Evolutionary conservation across 2,329 filamentous ascomycete genomes (phyloP).

Genomic region (Trichoderma sp.): DNA sequence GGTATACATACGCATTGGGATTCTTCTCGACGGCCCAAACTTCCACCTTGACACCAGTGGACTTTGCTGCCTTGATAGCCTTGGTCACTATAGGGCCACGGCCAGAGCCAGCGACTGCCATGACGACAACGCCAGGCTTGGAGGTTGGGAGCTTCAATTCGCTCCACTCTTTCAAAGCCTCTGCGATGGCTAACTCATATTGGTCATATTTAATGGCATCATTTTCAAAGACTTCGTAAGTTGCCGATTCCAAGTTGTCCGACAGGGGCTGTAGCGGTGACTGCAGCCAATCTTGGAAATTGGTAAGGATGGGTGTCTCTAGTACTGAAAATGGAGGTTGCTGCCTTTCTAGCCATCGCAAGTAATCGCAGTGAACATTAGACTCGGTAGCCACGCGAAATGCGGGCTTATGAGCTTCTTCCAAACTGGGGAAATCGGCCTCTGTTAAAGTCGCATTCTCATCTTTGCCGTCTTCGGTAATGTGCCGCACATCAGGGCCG

Average conservation of each 20-base stretch:
- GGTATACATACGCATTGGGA: constrained; percentile 91
- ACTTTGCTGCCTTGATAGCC: constrained; percentile 76
- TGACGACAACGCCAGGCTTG: constrained; percentile 69
- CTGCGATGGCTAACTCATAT: constrained; percentile 82
- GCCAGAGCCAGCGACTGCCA: constrained; percentile 91
- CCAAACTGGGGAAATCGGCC: constrained; percentile 67
- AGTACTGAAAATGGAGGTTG: constrained; percentile 64
- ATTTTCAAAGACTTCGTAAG: constrained; percentile 98
- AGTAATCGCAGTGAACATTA: constrained; percentile 69
- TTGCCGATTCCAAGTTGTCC: constrained; percentile 95
- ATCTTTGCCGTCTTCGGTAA: constrained; percentile 32
- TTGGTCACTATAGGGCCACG: constrained; percentile 89
- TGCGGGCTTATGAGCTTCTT: constrained; percentile 57
- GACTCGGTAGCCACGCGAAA: constrained; percentile 31
- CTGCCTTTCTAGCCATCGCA: constrained; percentile 79
- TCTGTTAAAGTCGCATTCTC: constrained; percentile 41
- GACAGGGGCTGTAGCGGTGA: constrained; percentile 91
- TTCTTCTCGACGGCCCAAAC: constrained; percentile 98
- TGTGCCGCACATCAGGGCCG: constrained; percentile 48
- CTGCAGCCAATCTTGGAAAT: constrained; percentile 90
- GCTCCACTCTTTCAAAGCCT: constrained; percentile 80
- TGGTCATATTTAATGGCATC: constrained; percentile 98
- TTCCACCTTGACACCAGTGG: constrained; percentile 74
- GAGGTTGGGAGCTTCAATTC: constrained; percentile 71
- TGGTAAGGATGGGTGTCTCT: constrained; percentile 54